Evolutionary conservation across 2,329 filamentous ascomycete species (phyloP).

Genomic region (Fusarium buharicum): DNA sequence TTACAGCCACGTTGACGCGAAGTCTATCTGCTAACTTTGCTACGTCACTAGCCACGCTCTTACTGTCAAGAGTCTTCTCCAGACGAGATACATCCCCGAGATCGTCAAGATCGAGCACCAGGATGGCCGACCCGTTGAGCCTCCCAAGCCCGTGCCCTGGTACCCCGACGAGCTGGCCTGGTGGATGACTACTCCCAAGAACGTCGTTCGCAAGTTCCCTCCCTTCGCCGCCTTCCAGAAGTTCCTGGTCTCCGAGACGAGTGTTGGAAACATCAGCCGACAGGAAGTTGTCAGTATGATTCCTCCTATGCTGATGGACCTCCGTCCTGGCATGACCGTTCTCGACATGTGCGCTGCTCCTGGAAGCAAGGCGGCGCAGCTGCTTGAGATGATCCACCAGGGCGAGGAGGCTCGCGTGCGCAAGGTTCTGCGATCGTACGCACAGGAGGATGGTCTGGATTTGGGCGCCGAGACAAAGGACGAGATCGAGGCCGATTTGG

Average conservation of each 20-base stretch:
- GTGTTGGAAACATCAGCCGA: slow-evolving; percentile 95
- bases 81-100: slow-evolving; percentile 88
- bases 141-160: slow-evolving; percentile 85
- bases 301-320: slow-evolving; percentile 90
- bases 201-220: slow-evolving; percentile 90
- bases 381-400: slow-evolving; percentile 92
- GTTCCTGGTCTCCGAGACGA: slow-evolving; percentile 96
- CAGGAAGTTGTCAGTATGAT: slow-evolving; percentile 99
- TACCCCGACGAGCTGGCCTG: slow-evolving; percentile 96
- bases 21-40: slow-evolving; percentile 26
- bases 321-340: slow-evolving; percentile 90
- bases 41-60: slow-evolving; percentile 77
- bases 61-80: slow-evolving; percentile 87
- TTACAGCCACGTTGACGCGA: slow-evolving; percentile 5
- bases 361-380: slow-evolving; percentile 94
- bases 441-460: slow-evolving; percentile 68
- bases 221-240: slow-evolving; percentile 97
- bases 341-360: slow-evolving; percentile 96
- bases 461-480: slow-evolving; percentile 60
- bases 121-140: slow-evolving; percentile 83
- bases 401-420: slow-evolving; percentile 90
- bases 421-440: slow-evolving; percentile 73
- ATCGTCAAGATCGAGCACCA: slow-evolving; percentile 85
- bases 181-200: slow-evolving; percentile 98
- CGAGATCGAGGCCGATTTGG: slow-evolving; percentile 63